phyloP scores from a whole-genome alignment of 2,329 filamentous ascomycete genomes.

The Dothiorella sarmentorum region DNA sequence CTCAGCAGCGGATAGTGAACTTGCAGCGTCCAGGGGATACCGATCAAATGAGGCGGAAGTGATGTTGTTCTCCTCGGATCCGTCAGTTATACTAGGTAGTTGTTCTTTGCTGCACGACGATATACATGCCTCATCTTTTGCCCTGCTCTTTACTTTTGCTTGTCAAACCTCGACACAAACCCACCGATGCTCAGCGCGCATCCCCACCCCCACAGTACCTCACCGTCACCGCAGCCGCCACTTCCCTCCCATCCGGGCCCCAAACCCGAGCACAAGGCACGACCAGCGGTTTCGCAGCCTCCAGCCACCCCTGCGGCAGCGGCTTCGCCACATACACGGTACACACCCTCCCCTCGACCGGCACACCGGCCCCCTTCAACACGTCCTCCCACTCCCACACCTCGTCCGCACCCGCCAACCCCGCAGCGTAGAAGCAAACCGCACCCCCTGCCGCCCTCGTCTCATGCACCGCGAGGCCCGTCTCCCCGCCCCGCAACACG shows the following conservation, averaged over 20 bases:
- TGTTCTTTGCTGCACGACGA: too few relatives aligned
- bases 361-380: background rate
- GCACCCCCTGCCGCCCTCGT: background rate
- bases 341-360: background rate
- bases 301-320: background rate
- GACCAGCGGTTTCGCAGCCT: slow-evolving; percentile 1
- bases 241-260: slow-evolving; percentile 12
- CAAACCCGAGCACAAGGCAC: slow-evolving; percentile 20
- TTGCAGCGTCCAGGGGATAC: too few relatives aligned
- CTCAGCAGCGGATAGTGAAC: too few relatives aligned
- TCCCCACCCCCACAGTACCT: background rate
- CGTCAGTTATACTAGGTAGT: too few relatives aligned
- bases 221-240: slow-evolving; percentile 14
- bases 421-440: background rate
- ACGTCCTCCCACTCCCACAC: slow-evolving; percentile 1
- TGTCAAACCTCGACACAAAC: too few relatives aligned
- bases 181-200: too few relatives aligned
- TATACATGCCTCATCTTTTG: too few relatives aligned
- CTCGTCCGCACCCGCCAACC: background rate
- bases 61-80: too few relatives aligned
- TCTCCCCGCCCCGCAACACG: slow-evolving; percentile 23
- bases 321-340: background rate
- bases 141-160: too few relatives aligned
- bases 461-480: slow-evolving; percentile 22
- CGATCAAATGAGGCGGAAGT: too few relatives aligned